A percentile compares a stretch with the other conserved stretches of the same genome.
Evolutionary conservation across 495 filamentous ascomycete species (phyloP).

Genomic region (Aspergillus ostianus): DNA sequence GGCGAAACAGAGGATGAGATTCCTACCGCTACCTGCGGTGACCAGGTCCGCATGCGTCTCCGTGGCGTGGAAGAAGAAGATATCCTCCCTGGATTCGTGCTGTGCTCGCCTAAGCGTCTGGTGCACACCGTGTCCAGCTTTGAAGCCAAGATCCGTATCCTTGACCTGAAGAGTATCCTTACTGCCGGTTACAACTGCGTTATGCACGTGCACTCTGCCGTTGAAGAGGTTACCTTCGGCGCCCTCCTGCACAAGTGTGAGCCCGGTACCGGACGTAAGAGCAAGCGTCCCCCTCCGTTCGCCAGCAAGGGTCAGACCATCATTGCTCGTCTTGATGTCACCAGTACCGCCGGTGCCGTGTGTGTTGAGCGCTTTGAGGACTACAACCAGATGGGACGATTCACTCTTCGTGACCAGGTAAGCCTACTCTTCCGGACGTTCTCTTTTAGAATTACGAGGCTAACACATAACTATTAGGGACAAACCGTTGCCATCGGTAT

Average conservation of each 20-base stretch:
- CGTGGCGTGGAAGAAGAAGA: constrained; percentile 97
- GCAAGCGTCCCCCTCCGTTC: constrained; percentile 88
- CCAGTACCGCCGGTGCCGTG: constrained; percentile 76
- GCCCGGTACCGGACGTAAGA: constrained; percentile 92
- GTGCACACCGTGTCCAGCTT: constrained; percentile 89
- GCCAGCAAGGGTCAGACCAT: constrained; percentile 90
- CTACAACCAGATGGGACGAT: constrained; percentile 89
- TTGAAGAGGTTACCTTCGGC: constrained; percentile 90
- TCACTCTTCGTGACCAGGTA: constrained; percentile 93
- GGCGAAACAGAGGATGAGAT: constrained; percentile 97
- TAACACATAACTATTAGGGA: constrained; percentile 52
- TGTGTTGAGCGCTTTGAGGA: constrained; percentile 94
- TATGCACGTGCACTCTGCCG: constrained; percentile 85
- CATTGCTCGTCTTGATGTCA: constrained; percentile 87
- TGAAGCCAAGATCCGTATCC: constrained; percentile 91
- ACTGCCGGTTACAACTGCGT: constrained; percentile 88
- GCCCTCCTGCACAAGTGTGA: constrained; percentile 90
- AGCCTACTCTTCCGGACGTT: constrained; percentile 15
- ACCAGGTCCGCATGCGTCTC: constrained; percentile 90
- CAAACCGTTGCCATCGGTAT: constrained; percentile 98
- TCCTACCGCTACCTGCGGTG: constrained; percentile 74
- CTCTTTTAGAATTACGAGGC: constrained; percentile 15
- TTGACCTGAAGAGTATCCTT: constrained; percentile 95
- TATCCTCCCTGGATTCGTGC: constrained; percentile 92
- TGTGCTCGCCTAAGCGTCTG: constrained; percentile 86